Base-by-base conservation (phyloP, 1,139 yeast species). In the Pichia sp. region DNA sequence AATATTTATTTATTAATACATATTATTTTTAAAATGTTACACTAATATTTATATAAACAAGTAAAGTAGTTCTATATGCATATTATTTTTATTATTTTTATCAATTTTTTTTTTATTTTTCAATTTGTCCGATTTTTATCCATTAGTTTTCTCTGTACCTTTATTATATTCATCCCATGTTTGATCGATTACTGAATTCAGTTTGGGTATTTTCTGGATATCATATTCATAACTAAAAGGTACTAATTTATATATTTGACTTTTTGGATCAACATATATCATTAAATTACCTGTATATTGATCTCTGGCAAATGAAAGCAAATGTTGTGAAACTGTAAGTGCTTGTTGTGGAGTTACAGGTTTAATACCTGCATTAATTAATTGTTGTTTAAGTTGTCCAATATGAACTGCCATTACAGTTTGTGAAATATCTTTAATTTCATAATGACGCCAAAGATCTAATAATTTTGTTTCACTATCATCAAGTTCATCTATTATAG, bases 351-450 rank as follows among this genome's bases (percentile, higher is more conserved):
- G 35, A 5, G 52, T 45, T 7, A 49, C 39, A 7, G 59, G 59
- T 30, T 44, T 44, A 4, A 52, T 18, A 3, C 49, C 55, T 6
- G 42, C 51, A 28, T 53, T 53, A 5, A 48, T 7, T 26, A 56
- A 40, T 34, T 56, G 59, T 36, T 53, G 52, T 33, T 45, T 54
- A 7, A 56, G 31, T 44, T 55, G 47, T 1, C 54, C 59, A 27
- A 56, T 55, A 37, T 56, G 59, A 7, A 56, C 46, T 7, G 58
- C 58, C 59, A 56, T 56, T 1, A 55, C 50, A 0, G 58, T 48
- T 30, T 53, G 57, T 11, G 59, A 54, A 6, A 55, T 54, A 40
- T 56, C 58, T 36, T 47, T 49, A 30, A 52, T 54, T 29, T 55
- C 55, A 25, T 52, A 47, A 7, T 39, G 32, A 8, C 43, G 48